Base-by-base conservation (phyloP, 208 protist species). In the Trypanosoma melophagium region DNA sequence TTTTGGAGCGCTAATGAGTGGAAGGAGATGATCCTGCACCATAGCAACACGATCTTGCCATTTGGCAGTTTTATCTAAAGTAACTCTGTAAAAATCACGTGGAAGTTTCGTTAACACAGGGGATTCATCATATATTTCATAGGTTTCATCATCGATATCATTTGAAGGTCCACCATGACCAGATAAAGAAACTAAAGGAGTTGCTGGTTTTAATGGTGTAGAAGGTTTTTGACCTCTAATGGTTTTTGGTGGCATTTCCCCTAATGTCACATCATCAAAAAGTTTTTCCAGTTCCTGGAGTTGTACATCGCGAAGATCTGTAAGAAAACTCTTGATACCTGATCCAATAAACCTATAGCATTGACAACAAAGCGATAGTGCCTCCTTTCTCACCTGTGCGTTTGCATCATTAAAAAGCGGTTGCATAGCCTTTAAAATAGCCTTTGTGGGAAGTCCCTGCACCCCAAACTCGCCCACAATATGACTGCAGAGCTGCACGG, bases 331-430 rank as follows among this genome's bases (percentile, higher is more conserved):
- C 44, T 89, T 88, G 60, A 96, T 90, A 44, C 50, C 73, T 16
- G 72, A 69, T 22, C 90, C 90, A 61, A 94, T 83, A 69, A 84
- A 93, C 55, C 76, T 80, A 73, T 96, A 96, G 60, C 87, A 94
- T 60, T 93, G 80, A 58, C 90, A 93, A 66, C 83, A 96, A 22
- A 96, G 52, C 7, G 57, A 35, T 0, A 66, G 52, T 5, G 85
- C 90, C 52, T 93, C 87, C 44, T 92, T 92, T 0, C 90, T 77
- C 9, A 96, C 86, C 42, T 91, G 82, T 4, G 82, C 64, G 41
- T 88, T 92, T 1, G 83, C 73, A 41, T 96, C 90, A 67, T 86
- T 92, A 61, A 96, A 96, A 12, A 93, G 76, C 8, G 84, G 84
- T 45, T 88, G 85, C 77, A 93, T 86, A 5, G 81, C 82, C 40